Percentiles rank a stretch among this genome's conserved stretches.
These are phyloP conservation scores for Luzula sylvatica DNA, from an alignment of 176 grass and related monocot species.

Conservation along the genomic window DNA sequence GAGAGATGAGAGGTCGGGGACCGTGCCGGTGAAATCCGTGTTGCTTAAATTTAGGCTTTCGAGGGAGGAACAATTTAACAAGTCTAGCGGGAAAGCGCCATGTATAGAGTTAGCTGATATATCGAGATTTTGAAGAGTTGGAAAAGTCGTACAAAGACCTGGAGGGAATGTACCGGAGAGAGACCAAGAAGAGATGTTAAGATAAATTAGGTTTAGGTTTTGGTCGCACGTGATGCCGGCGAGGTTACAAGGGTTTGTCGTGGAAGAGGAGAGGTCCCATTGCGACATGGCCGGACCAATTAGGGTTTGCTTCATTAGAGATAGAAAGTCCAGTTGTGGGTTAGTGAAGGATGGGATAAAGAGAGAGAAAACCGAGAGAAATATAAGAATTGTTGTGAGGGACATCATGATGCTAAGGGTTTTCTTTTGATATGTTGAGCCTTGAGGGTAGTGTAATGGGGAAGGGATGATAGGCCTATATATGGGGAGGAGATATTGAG, in stretches of 20 bases:
- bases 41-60: conserved; percentile 62
- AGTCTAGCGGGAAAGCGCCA: conserved; percentile 38
- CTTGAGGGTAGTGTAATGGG: conserved; percentile 5
- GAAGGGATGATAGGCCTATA: conserved; percentile 6
- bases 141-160: conserved; percentile 40
- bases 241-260: conserved; percentile 38
- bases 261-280: conserved; percentile 47
- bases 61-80: conserved; percentile 59
- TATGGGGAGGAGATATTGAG: conserved; percentile 2
- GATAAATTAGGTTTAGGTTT: conserved; percentile 26
- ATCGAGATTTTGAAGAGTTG: conserved; percentile 42
- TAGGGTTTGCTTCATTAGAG: conserved; percentile 54
- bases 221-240: conserved; percentile 35
- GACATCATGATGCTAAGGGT: background rate
- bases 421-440: background rate
- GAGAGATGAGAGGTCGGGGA: conserved; percentile 55
- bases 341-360: background rate
- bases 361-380: conserved; percentile 13
- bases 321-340: conserved; percentile 42
- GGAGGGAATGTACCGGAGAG: conserved; percentile 46
- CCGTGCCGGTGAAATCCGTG: conserved; percentile 35
- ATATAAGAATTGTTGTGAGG: conserved; percentile 3
- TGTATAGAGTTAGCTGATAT: conserved; percentile 48
- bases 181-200: conserved; percentile 67
- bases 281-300: conserved; percentile 43